Conservation (phyloP, 805 yeast species). For the Barnettozyma sucrosica region DNA sequence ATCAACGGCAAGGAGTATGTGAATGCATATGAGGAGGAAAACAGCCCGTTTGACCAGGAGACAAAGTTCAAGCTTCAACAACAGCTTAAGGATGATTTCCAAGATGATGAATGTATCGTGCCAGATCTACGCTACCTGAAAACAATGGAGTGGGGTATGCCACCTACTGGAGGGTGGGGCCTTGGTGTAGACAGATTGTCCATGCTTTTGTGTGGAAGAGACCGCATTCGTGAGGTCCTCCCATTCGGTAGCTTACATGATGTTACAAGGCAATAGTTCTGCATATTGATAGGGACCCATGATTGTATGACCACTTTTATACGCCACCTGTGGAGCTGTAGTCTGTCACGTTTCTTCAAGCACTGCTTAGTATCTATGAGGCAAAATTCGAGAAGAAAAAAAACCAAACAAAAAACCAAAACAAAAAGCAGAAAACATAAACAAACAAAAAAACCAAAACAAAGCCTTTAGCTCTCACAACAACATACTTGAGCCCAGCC, state of each 20-base stretch:
- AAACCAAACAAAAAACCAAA: slow-evolving; percentile 7
- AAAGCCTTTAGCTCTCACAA: slow-evolving; percentile 1
- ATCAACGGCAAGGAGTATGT: slow-evolving; percentile 75
- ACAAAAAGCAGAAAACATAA: slow-evolving; percentile 8
- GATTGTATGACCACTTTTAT: neutral
- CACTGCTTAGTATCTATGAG: neutral
- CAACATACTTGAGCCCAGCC: neutral
- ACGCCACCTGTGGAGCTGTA: neutral
- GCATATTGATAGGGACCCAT: neutral
- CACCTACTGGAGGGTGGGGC: slow-evolving; percentile 99
- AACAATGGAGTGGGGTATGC: slow-evolving; percentile 87
- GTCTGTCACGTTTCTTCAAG: neutral
- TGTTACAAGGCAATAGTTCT: slow-evolving; percentile 52
- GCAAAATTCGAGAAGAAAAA: neutral
- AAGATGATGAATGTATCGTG: slow-evolving; percentile 57
- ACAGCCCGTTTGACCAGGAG: slow-evolving; percentile 70
- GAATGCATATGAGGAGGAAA: slow-evolving; percentile 96
- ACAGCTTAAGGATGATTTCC: slow-evolving; percentile 35
- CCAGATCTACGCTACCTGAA: slow-evolving; percentile 71
- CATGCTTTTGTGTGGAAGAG: slow-evolving; percentile 64
- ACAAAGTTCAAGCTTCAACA: slow-evolving; percentile 60
- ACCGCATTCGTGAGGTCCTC: slow-evolving; percentile 69
- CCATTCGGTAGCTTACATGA: slow-evolving; percentile 71
- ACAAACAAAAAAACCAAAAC: slow-evolving; percentile 10
- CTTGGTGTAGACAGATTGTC: slow-evolving; percentile 85